Evolutionary conservation across 805 yeast genomes (phyloP).

Genomic region (Monosporozyma siamensis): DNA sequence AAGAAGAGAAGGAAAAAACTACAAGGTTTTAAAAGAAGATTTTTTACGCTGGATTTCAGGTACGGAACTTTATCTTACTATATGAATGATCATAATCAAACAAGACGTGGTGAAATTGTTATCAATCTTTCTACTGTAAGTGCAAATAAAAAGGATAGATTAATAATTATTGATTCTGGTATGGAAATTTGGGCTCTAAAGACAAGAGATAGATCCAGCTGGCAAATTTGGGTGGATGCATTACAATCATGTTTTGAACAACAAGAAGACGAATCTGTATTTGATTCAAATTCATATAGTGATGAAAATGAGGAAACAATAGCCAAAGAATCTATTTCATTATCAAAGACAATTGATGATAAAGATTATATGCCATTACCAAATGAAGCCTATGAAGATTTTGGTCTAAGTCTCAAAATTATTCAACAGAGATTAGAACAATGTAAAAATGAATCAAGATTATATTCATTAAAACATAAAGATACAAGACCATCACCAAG

Average conservation of each 20-base stretch:
- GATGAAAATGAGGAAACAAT: not conserved
- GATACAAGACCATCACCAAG: not conserved
- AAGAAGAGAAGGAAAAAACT: slow-evolving; percentile 76
- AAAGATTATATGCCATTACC: slow-evolving; percentile 13
- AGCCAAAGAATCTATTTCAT: slow-evolving; percentile 2
- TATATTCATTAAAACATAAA: slow-evolving; percentile 8
- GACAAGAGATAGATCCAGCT: slow-evolving; percentile 55
- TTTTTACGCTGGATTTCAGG: slow-evolving; percentile 72
- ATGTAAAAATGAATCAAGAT: slow-evolving; percentile 22
- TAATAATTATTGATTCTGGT: slow-evolving; percentile 84
- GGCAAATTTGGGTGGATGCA: slow-evolving; percentile 76
- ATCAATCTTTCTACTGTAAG: slow-evolving; percentile 72
- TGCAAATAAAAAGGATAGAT: slow-evolving; percentile 57
- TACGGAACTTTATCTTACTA: slow-evolving; percentile 80
- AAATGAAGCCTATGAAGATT: slow-evolving; percentile 14
- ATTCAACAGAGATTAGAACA: slow-evolving; percentile 23
- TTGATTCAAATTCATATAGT: slow-evolving; percentile 1
- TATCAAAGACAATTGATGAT: not conserved
- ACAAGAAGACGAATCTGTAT: slow-evolving; percentile 1
- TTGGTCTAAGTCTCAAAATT: slow-evolving; percentile 13
- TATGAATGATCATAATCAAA: slow-evolving; percentile 55
- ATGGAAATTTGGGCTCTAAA: slow-evolving; percentile 89
- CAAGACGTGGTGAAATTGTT: slow-evolving; percentile 83
- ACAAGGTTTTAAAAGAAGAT: slow-evolving; percentile 81
- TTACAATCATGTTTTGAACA: slow-evolving; percentile 39